Base-by-base conservation (phyloP, 108 stramenopile species). In the Pseudonitzschia pungens region DNA sequence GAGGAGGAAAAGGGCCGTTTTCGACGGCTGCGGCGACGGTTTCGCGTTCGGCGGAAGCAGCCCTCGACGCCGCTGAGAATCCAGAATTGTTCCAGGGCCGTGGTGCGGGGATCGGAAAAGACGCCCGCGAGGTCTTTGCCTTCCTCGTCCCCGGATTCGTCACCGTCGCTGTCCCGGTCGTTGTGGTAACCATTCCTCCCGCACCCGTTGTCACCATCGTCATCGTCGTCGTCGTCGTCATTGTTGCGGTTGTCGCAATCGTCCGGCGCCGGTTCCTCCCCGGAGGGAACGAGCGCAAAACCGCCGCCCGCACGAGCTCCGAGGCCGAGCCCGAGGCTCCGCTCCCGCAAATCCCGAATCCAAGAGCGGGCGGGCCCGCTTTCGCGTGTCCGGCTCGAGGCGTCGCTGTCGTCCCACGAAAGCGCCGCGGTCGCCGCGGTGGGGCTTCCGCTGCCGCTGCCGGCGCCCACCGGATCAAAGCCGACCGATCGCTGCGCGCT, bases 151-250 rank as follows among this genome's bases (percentile, higher is more conserved):
- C 53, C 12, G n/a, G n/a, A 21, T 24, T 54, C 53, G 24, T 54
- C 24, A 15, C 15, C 53, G 53, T 54, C 53, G 53, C 15, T 24
- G 53, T 54, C 0, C 12, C 15, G 14, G 53, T 54, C 53, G 53
- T 54, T 15, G 53, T 54, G n/a, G n/a, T n/a, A n/a, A n/a, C n/a
- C n/a, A n/a, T n/a, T n/a, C n/a, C n/a, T n/a, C n/a, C n/a, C n/a
- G n/a, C n/a, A n/a, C n/a, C n/a, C n/a, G n/a, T n/a, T n/a, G n/a
- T n/a, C n/a, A n/a, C n/a, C n/a, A n/a, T n/a, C n/a, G n/a, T 54
- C 24, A 15, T 54, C 53, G 53, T 54, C 53, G 53, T 54, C 14
- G 53, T 54, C 0, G 53, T 54, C 53, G 53, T 54, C 53, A 15
- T 54, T 15, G 53, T 54, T 54, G 53, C 14, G 53, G 8, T 54